A percentile compares a stretch with the other conserved stretches of the same genome.
These are phyloP conservation scores for Venturia carpophila DNA, from an alignment of 2,329 filamentous ascomycete genomes.

Conservation along the genomic window DNA sequence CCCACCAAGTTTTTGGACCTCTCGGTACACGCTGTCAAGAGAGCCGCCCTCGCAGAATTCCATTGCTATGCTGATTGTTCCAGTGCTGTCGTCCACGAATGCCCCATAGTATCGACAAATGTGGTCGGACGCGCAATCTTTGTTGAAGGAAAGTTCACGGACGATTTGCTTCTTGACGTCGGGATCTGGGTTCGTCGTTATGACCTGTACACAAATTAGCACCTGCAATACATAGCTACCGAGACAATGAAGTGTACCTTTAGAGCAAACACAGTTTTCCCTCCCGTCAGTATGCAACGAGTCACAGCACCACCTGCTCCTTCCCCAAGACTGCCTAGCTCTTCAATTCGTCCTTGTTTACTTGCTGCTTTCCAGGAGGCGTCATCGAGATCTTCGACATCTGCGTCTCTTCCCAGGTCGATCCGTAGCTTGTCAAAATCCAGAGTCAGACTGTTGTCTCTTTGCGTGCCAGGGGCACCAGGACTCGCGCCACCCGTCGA, in stretches of 20 bases:
- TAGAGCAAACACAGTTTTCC: conserved; percentile 89
- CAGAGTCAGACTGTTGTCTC: conserved; percentile 70
- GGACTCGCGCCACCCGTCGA: conserved; percentile 61
- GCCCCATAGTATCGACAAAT: conserved; percentile 97
- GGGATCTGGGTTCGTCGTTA: conserved; percentile 94
- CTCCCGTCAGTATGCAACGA: conserved; percentile 77
- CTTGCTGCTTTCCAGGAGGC: conserved; percentile 93
- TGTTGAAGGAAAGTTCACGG: conserved; percentile 94
- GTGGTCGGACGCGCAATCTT: conserved; percentile 88
- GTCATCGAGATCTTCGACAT: conserved; percentile 92
- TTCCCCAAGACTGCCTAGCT: conserved; percentile 84
- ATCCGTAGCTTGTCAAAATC: conserved; percentile 73
- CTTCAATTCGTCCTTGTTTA: conserved; percentile 75
- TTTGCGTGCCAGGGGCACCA: conserved; percentile 63
- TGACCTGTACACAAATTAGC: conserved; percentile 56
- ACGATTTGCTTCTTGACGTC: conserved; percentile 98
- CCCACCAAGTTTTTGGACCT: conserved; percentile 91
- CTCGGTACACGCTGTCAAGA: conserved; percentile 91
- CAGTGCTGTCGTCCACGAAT: conserved; percentile 91
- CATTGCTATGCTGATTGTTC: conserved; percentile 98
- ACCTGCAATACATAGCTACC: background rate
- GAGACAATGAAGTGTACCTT: conserved; percentile 55
- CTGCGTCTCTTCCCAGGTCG: conserved; percentile 62
- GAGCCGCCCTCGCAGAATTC: conserved; percentile 97
- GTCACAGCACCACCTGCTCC: conserved; percentile 95